Evolutionary conservation across 441 rosid species (phyloP).

Genomic region (Manihot esculenta): DNA sequence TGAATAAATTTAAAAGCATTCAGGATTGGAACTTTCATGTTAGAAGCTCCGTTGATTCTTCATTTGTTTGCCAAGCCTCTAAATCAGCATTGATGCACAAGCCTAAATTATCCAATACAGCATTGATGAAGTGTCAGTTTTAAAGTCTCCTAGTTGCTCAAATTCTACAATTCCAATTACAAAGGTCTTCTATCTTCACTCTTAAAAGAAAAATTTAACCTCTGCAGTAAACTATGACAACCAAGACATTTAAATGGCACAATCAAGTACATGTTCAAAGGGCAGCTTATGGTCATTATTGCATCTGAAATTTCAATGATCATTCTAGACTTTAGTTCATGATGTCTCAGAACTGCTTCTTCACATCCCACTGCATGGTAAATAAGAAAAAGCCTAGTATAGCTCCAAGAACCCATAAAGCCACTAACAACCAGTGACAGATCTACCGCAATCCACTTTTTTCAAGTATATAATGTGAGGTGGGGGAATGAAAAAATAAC

Average conservation of each 20-base stretch:
- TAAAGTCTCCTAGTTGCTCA: background rate
- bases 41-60: background rate
- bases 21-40: background rate
- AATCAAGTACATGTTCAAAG: background rate
- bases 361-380: background rate
- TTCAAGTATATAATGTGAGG: background rate
- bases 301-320: background rate
- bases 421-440: background rate
- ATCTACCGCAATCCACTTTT: background rate
- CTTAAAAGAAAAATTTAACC: background rate
- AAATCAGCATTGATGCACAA: background rate
- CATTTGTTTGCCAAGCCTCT: background rate
- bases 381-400: background rate
- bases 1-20: background rate
- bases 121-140: constrained; percentile 1
- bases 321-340: background rate
- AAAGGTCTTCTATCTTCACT: background rate
- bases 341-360: background rate
- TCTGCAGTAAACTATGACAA: background rate
- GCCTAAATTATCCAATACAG: background rate
- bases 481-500: background rate
- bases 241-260: background rate
- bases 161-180: background rate
- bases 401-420: background rate
- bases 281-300: background rate